Evolutionary conservation across 805 yeast species (phyloP).

Genomic region (Candida insectalens): DNA sequence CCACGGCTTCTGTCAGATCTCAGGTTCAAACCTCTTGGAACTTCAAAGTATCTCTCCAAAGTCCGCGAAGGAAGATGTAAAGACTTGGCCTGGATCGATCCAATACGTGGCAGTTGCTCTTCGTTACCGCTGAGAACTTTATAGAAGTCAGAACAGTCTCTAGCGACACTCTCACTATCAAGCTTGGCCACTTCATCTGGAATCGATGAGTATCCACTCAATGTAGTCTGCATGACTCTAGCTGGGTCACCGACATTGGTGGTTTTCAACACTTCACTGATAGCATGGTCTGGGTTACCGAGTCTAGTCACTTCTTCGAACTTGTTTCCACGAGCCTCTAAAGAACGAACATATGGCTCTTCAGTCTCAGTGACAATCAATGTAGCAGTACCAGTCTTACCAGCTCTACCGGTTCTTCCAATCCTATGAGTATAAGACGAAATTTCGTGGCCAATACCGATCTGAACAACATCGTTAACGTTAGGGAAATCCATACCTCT

Average conservation of each 20-base stretch:
- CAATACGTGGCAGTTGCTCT: constrained; percentile 2
- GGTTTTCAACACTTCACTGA: constrained; percentile 26
- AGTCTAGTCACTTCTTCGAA: constrained; percentile 33
- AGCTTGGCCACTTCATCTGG: constrained; percentile 21
- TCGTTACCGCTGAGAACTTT: constrained; percentile 15
- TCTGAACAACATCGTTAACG: constrained; percentile 77
- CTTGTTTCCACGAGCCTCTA: constrained; percentile 44
- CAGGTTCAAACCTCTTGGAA: constrained; percentile 4
- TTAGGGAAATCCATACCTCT: constrained; percentile 94
- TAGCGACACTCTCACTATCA: constrained; percentile 21
- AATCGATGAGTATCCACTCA: constrained; percentile 13
- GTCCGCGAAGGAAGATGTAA: constrained; percentile 14
- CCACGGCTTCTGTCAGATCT: constrained; percentile 6
- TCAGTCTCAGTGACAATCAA: constrained; percentile 52
- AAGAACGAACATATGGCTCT: constrained; percentile 38
- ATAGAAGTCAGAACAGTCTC: constrained; percentile 24
- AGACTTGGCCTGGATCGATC: constrained; percentile 6
- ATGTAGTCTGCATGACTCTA: constrained; percentile 8
- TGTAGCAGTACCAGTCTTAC: constrained; percentile 63
- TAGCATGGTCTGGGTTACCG: constrained; percentile 28
- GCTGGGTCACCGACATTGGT: constrained; percentile 11
- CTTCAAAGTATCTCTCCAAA: constrained; percentile 20
- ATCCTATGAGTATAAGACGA: constrained; percentile 87
- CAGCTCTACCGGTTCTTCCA: constrained; percentile 95
- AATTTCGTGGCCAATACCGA: constrained; percentile 64